Evolutionary conservation across 1,139 yeast genomes (phyloP).

Genomic region (Candida gigantensis): DNA sequence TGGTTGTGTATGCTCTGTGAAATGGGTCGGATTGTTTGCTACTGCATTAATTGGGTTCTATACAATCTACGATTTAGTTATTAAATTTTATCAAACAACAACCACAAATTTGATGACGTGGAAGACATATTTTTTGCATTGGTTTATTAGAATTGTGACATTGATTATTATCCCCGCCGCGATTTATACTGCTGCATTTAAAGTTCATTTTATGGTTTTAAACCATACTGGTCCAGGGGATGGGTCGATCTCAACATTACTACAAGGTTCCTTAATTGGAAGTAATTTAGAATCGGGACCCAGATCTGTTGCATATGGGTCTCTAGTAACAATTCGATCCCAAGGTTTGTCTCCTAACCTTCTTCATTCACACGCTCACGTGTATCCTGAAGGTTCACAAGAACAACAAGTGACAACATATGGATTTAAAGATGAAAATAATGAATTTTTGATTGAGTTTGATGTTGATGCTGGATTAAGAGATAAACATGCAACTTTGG

Average conservation of each 20-base stretch:
- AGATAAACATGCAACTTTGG: constrained; percentile 30
- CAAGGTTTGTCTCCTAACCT: constrained; percentile 73
- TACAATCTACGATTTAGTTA: constrained; percentile 71
- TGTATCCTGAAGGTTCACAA: constrained; percentile 71
- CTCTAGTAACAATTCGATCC: constrained; percentile 64
- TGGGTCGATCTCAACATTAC: constrained; percentile 67
- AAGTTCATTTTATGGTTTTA: constrained; percentile 74
- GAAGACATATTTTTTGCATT: constrained; percentile 56
- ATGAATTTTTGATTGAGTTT: constrained; percentile 59
- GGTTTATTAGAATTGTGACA: constrained; percentile 67
- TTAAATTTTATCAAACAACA: constrained; percentile 54
- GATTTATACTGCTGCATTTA: constrained; percentile 72
- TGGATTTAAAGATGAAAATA: constrained; percentile 70
- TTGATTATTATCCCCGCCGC: constrained; percentile 74
- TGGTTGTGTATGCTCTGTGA: constrained; percentile 92
- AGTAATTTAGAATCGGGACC: constrained; percentile 58
- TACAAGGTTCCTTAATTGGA: constrained; percentile 66
- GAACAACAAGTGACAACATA: constrained; percentile 79
- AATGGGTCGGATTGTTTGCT: constrained; percentile 93
- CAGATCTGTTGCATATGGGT: constrained; percentile 61
- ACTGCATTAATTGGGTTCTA: constrained; percentile 86
- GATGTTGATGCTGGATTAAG: constrained; percentile 25
- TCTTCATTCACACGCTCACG: constrained; percentile 68
- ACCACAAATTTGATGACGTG: constrained; percentile 28
- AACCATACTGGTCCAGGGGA: constrained; percentile 81